Conservation (phyloP, 768 basidiomycete genomes). For the Mycena alexandri region DNA sequence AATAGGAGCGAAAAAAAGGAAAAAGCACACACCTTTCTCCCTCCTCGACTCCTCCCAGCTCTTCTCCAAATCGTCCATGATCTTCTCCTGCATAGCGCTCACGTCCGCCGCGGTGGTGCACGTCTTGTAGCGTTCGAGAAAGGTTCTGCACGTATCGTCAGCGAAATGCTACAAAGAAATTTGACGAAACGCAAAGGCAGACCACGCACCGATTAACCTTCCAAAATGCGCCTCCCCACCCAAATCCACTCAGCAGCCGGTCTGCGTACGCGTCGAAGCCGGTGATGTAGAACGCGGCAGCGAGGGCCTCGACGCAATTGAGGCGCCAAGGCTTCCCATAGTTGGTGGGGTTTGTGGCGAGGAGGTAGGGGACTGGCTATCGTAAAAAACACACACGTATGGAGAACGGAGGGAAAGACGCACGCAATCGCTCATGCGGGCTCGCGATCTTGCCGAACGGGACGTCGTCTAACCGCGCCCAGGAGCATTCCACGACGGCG, state of each 20-base stretch:
- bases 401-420: slow-evolving; percentile 45
- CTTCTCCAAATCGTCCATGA: slow-evolving; percentile 77
- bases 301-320: slow-evolving; percentile 95
- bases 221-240: slow-evolving; percentile 93
- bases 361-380: slow-evolving; percentile 87
- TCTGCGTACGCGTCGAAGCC: slow-evolving; percentile 89
- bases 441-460: slow-evolving; percentile 95
- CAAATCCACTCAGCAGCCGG: slow-evolving; percentile 81
- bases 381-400: too few species aligned
- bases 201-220: slow-evolving; percentile 79
- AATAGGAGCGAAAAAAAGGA: background rate
- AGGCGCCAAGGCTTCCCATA: slow-evolving; percentile 98
- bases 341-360: slow-evolving; percentile 97
- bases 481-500: slow-evolving; percentile 99
- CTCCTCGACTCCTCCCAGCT: slow-evolving; percentile 70
- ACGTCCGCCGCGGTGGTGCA: slow-evolving; percentile 77
- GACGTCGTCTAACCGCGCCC: slow-evolving; percentile 95
- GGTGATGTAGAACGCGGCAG: slow-evolving; percentile 95
- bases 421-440: slow-evolving; percentile 91
- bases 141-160: too few species aligned
- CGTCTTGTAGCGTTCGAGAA: slow-evolving; percentile 81
- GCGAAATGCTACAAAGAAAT: too few species aligned
- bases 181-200: too few species aligned
- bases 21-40: slow-evolving; percentile 56
- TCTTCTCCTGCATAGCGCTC: slow-evolving; percentile 68